Conservation (phyloP, 257 asterid genomes). For the Lycium barbarum region DNA sequence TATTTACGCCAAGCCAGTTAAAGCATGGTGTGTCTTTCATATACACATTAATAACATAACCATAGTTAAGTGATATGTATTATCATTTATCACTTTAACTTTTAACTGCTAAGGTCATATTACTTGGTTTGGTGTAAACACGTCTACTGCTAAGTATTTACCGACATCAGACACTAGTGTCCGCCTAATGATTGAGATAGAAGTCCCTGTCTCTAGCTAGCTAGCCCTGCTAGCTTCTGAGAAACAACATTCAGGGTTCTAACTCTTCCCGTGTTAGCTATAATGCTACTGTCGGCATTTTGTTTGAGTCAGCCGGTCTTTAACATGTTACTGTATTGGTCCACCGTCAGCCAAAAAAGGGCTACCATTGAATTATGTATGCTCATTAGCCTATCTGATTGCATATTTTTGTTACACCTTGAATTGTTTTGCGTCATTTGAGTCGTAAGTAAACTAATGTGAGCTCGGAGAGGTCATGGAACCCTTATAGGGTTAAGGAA, state of each 20-base stretch:
- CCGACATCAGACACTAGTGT: conserved; percentile 10
- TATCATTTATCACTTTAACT: background rate
- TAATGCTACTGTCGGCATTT: background rate
- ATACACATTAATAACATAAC: background rate
- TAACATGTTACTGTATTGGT: conserved; percentile 29
- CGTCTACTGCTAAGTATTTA: background rate
- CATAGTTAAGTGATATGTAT: background rate
- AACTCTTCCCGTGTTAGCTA: too few species aligned
- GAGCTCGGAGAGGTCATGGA: too few species aligned
- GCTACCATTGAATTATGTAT: too few species aligned
- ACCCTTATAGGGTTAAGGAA: too few species aligned
- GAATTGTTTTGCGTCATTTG: too few species aligned
- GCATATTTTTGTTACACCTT: too few species aligned
- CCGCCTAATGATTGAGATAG: conserved; percentile 19
- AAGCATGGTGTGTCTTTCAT: background rate
- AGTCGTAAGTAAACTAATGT: too few species aligned
- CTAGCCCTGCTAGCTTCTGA: background rate
- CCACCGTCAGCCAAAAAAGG: conserved; percentile 21
- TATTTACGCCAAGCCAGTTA: too few species aligned
- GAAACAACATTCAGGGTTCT: background rate
- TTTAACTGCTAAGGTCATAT: background rate
- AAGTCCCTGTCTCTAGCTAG: conserved; percentile 17
- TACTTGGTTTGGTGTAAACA: background rate
- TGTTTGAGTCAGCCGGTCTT: background rate
- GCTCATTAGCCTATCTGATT: too few species aligned